Percentiles rank a stretch among this genome's conserved stretches.
Evolutionary conservation across 768 basidiomycete genomes (phyloP).

Genomic region (Plicaturopsis crispa): DNA sequence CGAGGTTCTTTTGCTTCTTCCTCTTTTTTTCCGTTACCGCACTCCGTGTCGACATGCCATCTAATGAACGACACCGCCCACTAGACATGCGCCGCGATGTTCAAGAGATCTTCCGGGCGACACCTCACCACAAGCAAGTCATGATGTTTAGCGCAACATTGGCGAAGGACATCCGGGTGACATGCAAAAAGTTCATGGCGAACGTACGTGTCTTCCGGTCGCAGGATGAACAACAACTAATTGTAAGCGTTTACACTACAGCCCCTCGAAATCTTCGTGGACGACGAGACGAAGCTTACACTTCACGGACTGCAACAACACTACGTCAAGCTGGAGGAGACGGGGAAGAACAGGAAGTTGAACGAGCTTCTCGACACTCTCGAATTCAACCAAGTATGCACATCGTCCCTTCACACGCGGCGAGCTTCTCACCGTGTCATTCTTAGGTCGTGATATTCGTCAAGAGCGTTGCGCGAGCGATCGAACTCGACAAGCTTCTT

Average conservation of each 20-base stretch:
- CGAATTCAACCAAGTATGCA: slow-evolving; percentile 92
- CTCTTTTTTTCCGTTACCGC: slow-evolving; percentile 2
- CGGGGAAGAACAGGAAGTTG: slow-evolving; percentile 91
- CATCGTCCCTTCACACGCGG: background rate
- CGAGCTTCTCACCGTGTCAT: background rate
- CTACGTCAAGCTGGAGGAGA: slow-evolving; percentile 95
- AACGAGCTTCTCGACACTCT: slow-evolving; percentile 93
- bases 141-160: slow-evolving; percentile 99
- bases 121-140: slow-evolving; percentile 99
- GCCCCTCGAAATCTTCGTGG: slow-evolving; percentile 99
- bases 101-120: slow-evolving; percentile 98
- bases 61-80: slow-evolving; percentile 66
- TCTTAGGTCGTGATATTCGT: slow-evolving; percentile 96
- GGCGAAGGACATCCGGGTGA: slow-evolving; percentile 92
- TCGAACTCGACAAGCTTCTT: slow-evolving; percentile 91
- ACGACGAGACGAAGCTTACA: slow-evolving; percentile 98
- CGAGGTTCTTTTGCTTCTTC: slow-evolving; percentile 13
- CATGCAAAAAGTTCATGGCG: slow-evolving; percentile 99
- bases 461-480: slow-evolving; percentile 94
- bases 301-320: slow-evolving; percentile 98
- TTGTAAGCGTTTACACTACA: slow-evolving; percentile 22
- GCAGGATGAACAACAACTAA: background rate
- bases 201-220: slow-evolving; percentile 53
- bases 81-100: slow-evolving; percentile 99
- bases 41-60: slow-evolving; percentile 27